Base-by-base conservation (phyloP, 345 rosid genomes). In the Acer campestre region DNA sequence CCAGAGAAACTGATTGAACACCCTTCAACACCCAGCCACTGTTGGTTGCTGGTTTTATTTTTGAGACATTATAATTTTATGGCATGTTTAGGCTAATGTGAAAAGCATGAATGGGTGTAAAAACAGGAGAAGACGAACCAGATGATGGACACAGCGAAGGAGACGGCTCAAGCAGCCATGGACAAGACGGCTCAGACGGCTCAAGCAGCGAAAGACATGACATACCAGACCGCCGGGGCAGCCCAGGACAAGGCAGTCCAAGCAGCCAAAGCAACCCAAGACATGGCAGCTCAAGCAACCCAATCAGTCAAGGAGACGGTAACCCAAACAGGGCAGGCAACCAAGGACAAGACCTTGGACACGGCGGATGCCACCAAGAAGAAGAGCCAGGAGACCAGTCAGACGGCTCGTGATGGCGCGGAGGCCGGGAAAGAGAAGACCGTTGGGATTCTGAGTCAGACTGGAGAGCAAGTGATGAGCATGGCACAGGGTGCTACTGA, bases 401-500 rank as follows among this genome's bases (percentile, higher is more conserved):
- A 79, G 25, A 73, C 78, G 31, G 66, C 89, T 0, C 74, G 71
- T 46, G 87, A 89, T 68, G 82, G 87, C 29, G 82, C 89, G 7
- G 79, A 82, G 64, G 85, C 82, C 0, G 85, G 84, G 9, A 85
- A 85, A 70, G 94, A 87, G 79, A 85, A 83, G 79, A 85, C 87
- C 0, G 79, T 78, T 22, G 92, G 93, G 35, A 75, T 88, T 20
- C 63, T 91, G 7, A 35, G 38, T 35, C 38, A 35, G 85, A 4
- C 97, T 0, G 88, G 92, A 56, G 96, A 89, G 75, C 86, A 87
- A 16, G 82, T 90, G 78, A 93, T 72, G 86, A 81, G 82, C 70
- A 80, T 81, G 85, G 91, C 98, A 1, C 85, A 85, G 61, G 86
- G 87, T 8, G 91, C 94, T 12, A 83, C 84, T 58, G 94, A 85